Evolutionary conservation across 768 basidiomycete genomes (phyloP), one percentile per base, ranked within the genome.

Genomic region (Naganishia friedmannii): DNA sequence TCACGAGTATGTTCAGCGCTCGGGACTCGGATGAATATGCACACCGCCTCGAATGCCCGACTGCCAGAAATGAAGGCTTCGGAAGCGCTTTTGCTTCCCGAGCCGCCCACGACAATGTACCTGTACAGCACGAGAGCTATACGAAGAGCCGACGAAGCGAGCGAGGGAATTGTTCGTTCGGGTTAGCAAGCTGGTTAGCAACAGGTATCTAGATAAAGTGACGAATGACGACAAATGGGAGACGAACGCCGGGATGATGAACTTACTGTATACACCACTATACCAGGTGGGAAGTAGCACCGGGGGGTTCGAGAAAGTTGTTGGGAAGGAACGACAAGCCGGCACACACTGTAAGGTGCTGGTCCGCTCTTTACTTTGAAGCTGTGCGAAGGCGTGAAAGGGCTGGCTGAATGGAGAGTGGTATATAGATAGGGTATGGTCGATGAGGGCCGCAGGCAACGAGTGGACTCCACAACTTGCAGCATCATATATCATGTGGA

Each of bases 11-110:
- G 42, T 42, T 8, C 7, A 8, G 7, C 9, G 1, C 48, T 51
- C 48, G 48, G 48, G 48, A 51, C 48, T 51, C 48, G 48, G 48
- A 51, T n/a, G 48, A 51, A 51, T 21, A 21, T 51, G 23, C 48
- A 51, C 48, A 15, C 42, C 42, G 2, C 48, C 1, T 13, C 48
- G 48, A 51, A 51, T 21, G 48, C 23, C 48, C 48, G 48, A 51
- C n/a, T 21, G n/a, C n/a, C 48, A 51, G 12, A 2, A 23, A 51
- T 51, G 48, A 51, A 51, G 48, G n/a, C 48, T 26, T 51, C 48
- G 48, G 48, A 51, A 4, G 48, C 48, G 48, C 7, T n/a, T 51
- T 51, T 51, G 48, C 48, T 26, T 51, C 48, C 48, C 48, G 48
- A 51, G 48, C 48, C n/a, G 19, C 48, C n/a, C 48, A 51, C n/a